Conservation (phyloP, 2,329 filamentous ascomycete genomes). For the Volutella citrinella region DNA sequence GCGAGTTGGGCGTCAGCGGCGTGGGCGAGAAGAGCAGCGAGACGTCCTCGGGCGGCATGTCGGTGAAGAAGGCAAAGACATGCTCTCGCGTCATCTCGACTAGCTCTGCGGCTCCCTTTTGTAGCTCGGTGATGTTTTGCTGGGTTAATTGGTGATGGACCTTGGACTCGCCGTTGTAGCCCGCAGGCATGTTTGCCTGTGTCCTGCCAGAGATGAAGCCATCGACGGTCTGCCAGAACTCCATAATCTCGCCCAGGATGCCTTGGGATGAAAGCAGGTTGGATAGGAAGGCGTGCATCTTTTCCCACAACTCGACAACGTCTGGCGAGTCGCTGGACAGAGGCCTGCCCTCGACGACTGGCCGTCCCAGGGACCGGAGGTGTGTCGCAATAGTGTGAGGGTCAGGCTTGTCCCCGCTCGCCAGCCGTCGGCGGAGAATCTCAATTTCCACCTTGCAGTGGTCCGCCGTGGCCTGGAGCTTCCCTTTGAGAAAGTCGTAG, state of each 20-base stretch:
- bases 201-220: slow-evolving; percentile 86
- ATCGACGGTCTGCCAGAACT: slow-evolving; percentile 91
- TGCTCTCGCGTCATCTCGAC: slow-evolving; percentile 78
- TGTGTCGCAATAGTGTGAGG: slow-evolving; percentile 69
- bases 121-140: slow-evolving; percentile 67
- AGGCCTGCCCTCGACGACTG: slow-evolving; percentile 58
- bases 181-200: slow-evolving; percentile 74
- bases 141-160: slow-evolving; percentile 76
- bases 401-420: slow-evolving; percentile 68
- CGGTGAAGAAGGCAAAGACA: slow-evolving; percentile 78
- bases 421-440: slow-evolving; percentile 77
- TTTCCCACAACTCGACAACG: slow-evolving; percentile 90
- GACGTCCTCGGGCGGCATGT: slow-evolving; percentile 86
- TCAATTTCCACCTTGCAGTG: slow-evolving; percentile 91
- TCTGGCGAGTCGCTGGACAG: slow-evolving; percentile 73
- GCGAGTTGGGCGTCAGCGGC: slow-evolving; percentile 62
- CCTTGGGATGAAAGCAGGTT: slow-evolving; percentile 75
- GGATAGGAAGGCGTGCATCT: slow-evolving; percentile 71
- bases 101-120: slow-evolving; percentile 78
- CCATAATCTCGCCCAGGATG: slow-evolving; percentile 81
- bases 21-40: slow-evolving; percentile 82
- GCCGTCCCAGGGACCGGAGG: slow-evolving; percentile 69
- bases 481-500: slow-evolving; percentile 84
- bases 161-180: slow-evolving; percentile 77
- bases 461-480: slow-evolving; percentile 76